These are phyloP conservation scores for Talinum fruticosum DNA, from an alignment of 148 eudicot species.

Conservation along the genomic window DNA sequence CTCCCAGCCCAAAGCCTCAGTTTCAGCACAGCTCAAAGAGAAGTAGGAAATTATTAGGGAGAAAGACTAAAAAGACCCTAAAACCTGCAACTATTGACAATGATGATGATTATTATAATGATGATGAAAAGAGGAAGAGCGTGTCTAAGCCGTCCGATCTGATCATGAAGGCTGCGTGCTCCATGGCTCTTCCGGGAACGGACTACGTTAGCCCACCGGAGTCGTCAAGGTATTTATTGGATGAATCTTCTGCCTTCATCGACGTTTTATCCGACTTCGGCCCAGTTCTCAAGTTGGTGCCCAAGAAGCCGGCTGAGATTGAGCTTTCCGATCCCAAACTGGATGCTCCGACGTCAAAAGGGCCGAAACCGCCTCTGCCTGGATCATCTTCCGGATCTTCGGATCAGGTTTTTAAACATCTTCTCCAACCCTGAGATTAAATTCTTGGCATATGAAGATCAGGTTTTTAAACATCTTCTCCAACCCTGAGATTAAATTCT, in stretches of 20 bases:
- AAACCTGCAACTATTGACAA: background rate
- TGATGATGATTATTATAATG: background rate
- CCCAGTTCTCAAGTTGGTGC: slow-evolving; percentile 29
- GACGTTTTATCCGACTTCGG: slow-evolving; percentile 41
- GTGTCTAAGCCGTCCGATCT: slow-evolving; percentile 14
- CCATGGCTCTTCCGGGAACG: slow-evolving; percentile 28
- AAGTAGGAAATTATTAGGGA: background rate
- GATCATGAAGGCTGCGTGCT: slow-evolving; percentile 4
- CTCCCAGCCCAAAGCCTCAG: background rate
- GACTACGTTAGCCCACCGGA: slow-evolving; percentile 58
- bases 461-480: background rate
- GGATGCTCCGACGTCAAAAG: slow-evolving; percentile 12
- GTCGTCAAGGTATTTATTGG: slow-evolving; percentile 67
- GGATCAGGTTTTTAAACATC: slow-evolving; percentile 36
- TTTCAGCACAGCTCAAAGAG: background rate
- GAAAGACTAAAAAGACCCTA: background rate
- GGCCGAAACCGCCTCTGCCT: slow-evolving; percentile 6
- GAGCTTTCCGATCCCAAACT: slow-evolving; percentile 10
- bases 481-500: no score
- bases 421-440: background rate
- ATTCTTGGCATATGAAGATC: no score
- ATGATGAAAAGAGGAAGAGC: slow-evolving; percentile 6
- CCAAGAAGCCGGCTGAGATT: background rate
- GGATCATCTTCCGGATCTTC: slow-evolving; percentile 25
- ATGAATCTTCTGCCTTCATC: slow-evolving; percentile 24